These are phyloP conservation scores for Aegilops tauschii DNA, from an alignment of 176 grass and related monocot genomes.

Conservation along the genomic window DNA sequence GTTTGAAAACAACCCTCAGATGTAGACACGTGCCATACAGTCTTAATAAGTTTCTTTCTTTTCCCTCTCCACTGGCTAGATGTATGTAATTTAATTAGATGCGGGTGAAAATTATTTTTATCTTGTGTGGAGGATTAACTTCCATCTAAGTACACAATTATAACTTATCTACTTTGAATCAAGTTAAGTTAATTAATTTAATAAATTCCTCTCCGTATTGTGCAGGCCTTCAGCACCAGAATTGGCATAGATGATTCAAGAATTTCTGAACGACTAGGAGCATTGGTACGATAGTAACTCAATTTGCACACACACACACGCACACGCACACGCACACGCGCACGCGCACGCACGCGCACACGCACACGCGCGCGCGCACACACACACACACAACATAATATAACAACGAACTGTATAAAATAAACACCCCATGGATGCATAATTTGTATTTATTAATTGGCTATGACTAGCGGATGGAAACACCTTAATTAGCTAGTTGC, in stretches of 20 bases:
- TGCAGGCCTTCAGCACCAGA: constrained; percentile 62
- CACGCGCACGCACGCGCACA: no score
- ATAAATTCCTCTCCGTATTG: not conserved
- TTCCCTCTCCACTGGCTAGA: no score
- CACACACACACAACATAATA: not conserved
- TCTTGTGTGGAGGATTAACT: not conserved
- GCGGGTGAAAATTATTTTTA: no score
- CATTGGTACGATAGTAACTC: constrained; percentile 18
- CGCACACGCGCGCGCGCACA: not conserved
- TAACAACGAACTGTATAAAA: no score
- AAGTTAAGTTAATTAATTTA: not conserved
- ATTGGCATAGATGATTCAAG: constrained; percentile 67
- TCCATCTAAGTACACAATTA: not conserved
- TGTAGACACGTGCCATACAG: not conserved
- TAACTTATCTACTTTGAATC: not conserved
- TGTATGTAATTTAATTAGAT: no score
- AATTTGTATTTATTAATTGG: no score
- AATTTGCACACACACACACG: not conserved
- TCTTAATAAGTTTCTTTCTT: no score
- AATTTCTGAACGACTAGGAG: constrained; percentile 50
- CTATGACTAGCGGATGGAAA: no score
- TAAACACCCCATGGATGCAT: no score
- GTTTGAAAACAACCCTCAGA: not conserved
- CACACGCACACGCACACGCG: no score
- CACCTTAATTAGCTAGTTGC: no score